phyloP scores from a whole-genome alignment of 345 rosid genomes.

The Eucalyptus cloeziana region DNA sequence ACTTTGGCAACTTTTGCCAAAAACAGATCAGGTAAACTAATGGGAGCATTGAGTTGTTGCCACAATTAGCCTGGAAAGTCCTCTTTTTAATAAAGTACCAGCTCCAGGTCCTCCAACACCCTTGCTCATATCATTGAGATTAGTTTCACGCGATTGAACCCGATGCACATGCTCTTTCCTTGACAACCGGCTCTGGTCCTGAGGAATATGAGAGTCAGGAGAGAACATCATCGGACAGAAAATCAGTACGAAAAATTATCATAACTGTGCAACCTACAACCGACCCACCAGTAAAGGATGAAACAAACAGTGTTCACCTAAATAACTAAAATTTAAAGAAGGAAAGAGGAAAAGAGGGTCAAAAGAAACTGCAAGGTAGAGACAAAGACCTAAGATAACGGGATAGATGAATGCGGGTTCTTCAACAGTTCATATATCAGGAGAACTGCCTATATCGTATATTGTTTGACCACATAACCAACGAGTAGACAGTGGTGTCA shows the following conservation, averaged over 20 bases:
- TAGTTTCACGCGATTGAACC: neutral
- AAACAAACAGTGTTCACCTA: neutral
- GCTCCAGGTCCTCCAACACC: neutral
- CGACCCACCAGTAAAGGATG: neutral
- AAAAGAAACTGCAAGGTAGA: neutral
- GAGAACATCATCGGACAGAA: neutral
- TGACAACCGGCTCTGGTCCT: conserved; percentile 22
- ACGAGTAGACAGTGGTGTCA: neutral
- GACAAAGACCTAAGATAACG: neutral
- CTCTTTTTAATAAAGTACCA: neutral
- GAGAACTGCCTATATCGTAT: neutral
- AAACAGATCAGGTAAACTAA: neutral
- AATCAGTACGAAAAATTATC: neutral
- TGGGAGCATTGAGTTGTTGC: neutral
- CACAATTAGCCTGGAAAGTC: neutral
- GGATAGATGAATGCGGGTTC: neutral
- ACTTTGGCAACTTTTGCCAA: neutral
- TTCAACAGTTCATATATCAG: neutral
- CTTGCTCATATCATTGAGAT: neutral
- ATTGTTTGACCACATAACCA: neutral
- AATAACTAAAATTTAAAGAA: neutral
- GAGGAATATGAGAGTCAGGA: neutral
- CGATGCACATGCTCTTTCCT: conserved; percentile 1
- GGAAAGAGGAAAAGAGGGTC: neutral
- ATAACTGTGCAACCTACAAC: neutral